phyloP scores from a whole-genome alignment of 2,329 filamentous ascomycete genomes.

The Fusarium sp. region DNA sequence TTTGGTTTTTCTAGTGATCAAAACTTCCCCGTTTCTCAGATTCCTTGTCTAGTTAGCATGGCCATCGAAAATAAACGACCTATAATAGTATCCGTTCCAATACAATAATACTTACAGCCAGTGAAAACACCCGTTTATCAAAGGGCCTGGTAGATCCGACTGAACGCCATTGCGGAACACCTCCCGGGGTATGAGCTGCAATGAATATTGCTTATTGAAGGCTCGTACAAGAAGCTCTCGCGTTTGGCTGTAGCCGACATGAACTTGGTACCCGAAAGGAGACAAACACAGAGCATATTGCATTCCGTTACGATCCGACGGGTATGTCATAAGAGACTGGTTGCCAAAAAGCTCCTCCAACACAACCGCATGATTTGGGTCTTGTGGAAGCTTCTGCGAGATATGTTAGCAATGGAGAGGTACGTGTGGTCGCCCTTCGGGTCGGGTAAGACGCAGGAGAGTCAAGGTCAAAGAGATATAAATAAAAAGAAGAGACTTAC shows the following conservation, averaged over 20 bases:
- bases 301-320: slow-evolving; percentile 67
- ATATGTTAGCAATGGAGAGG: neutral
- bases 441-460: neutral
- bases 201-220: slow-evolving; percentile 28
- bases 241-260: slow-evolving; percentile 53
- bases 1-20: slow-evolving; percentile 34
- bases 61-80: neutral
- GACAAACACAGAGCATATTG: slow-evolving; percentile 54
- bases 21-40: slow-evolving; percentile 31
- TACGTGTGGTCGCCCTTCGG: too few relatives aligned
- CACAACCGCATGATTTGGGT: slow-evolving; percentile 56
- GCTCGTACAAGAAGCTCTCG: slow-evolving; percentile 48
- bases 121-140: slow-evolving; percentile 66
- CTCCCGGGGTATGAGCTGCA: slow-evolving; percentile 42
- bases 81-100: too few relatives aligned
- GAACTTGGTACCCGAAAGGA: slow-evolving; percentile 62
- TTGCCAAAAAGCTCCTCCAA: slow-evolving; percentile 67
- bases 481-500: neutral
- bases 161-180: slow-evolving; percentile 24
- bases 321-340: slow-evolving; percentile 62
- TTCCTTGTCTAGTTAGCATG: slow-evolving; percentile 22
- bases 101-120: slow-evolving; percentile 62
- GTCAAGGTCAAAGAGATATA: neutral
- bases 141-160: slow-evolving; percentile 61
- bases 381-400: slow-evolving; percentile 61